Conservation (phyloP, 208 protist species). For the Histomonas meleagridis region DNA sequence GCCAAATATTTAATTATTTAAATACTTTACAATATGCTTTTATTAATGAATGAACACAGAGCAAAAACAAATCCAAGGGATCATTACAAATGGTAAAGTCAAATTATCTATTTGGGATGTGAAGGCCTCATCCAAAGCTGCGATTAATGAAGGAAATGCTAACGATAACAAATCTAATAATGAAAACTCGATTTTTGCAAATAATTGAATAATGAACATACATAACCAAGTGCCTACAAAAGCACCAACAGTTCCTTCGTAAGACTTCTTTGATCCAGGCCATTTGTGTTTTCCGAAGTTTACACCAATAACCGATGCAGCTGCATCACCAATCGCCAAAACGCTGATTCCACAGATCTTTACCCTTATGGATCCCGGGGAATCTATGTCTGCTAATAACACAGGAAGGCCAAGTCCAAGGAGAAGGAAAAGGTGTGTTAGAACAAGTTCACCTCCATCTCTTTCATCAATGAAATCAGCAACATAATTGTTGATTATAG, state of each 20-base stretch:
- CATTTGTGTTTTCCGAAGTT: slow-evolving; percentile 31
- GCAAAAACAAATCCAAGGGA: not conserved
- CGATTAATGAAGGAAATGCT: not conserved
- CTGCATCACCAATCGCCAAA: not conserved
- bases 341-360: slow-evolving; percentile 16
- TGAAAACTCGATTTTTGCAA: not conserved
- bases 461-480: slow-evolving; percentile 8
- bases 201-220: not conserved
- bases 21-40: too few relatives aligned
- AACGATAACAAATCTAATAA: not conserved
- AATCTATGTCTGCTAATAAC: not conserved
- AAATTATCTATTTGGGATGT: slow-evolving; percentile 34
- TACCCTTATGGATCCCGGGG: not conserved
- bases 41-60: too few relatives aligned
- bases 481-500: not conserved
- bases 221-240: not conserved
- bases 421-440: slow-evolving; percentile 19
- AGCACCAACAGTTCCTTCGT: not conserved
- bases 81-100: not conserved
- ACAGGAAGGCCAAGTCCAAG: slow-evolving; percentile 23
- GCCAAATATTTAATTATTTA: too few relatives aligned
- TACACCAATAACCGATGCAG: not conserved
- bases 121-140: slow-evolving; percentile 12
- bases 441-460: not conserved
- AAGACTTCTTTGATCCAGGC: not conserved